Base-by-base conservation (phyloP, 2,329 filamentous ascomycete species). In the Aspergillus cejpii region DNA sequence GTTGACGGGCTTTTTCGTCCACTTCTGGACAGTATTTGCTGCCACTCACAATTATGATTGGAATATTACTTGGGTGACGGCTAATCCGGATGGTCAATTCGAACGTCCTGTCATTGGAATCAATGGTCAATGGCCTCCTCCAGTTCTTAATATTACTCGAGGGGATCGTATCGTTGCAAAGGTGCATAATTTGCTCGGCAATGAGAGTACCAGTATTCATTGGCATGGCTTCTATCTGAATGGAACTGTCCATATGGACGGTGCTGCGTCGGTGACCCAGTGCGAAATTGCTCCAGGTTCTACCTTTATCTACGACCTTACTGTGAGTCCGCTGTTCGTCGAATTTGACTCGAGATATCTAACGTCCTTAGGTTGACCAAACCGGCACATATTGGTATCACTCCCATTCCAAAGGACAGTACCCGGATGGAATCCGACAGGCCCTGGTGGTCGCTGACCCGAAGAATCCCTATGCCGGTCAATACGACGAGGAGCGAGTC, bases 151-250 rank as follows among this genome's bases (percentile, higher is more conserved):
- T 51, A 79, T 81, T 50, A 87, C 85, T 52, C 80, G 85, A 51
- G 85, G 84, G n/a, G 86, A 92, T 55, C 79, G 76, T 1, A 64
- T 91, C 7, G 63, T 86, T 5, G 78, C 89, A 36, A 79, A 85
- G 21, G 73, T 88, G 38, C 68, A 79, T 52, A 91, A 91, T 56
- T 72, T 76, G 19, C 78, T 84, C 0, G 69, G 71, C 11, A 85
- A 87, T 52, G 63, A 76, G 52, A 78, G 75, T 12, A 84, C 82
- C 7, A 77, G 75, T 33, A 71, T 90, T 3, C 86, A 90, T 60
- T 90, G 85, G 63, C 85, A 90, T 54, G 85, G 86, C n/a, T 74
- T 91, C 50, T 87, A 80, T 58, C 84, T 88, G 60, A 85, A 86
- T 53, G 84, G 83, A 7, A 85, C 84, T 0, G 85, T 80, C 47